These are phyloP conservation scores for Skeletonema costatum DNA, from an alignment of 108 stramenopile genomes.

Conservation along the genomic window DNA sequence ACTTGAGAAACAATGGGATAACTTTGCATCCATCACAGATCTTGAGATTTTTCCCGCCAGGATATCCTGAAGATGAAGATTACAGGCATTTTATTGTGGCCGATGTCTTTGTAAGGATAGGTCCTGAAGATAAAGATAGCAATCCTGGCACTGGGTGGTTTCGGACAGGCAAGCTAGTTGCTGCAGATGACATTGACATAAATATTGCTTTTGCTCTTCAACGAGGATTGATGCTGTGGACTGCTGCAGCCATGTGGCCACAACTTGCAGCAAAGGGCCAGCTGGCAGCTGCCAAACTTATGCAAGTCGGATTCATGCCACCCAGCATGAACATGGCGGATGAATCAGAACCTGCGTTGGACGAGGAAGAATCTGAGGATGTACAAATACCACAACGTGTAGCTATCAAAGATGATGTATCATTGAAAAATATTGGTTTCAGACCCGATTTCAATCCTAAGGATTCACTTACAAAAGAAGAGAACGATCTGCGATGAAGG, in stretches of 20 bases:
- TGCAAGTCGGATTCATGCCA: constrained; percentile 40
- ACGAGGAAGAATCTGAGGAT: constrained; percentile 31
- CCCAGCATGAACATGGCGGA: constrained; percentile 53
- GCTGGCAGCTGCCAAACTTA: constrained; percentile 20
- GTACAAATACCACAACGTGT: not conserved
- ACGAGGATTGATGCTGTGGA: constrained; percentile 51
- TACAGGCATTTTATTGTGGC: constrained; percentile 39
- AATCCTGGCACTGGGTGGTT: constrained; percentile 32
- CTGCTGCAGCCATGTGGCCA: constrained; percentile 48
- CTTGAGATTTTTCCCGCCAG: constrained; percentile 34
- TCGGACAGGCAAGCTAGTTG: constrained; percentile 48
- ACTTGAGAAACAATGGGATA: constrained; percentile 47
- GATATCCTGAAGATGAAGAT: constrained; percentile 44
- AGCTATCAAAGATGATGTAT: constrained; percentile 1
- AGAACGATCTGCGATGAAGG: constrained; percentile 47
- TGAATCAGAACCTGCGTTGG: constrained; percentile 38
- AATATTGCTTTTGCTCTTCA: constrained; percentile 39
- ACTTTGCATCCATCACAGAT: constrained; percentile 47
- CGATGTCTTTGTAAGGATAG: constrained; percentile 40
- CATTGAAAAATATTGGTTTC: constrained; percentile 35
- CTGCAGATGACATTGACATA: constrained; percentile 12
- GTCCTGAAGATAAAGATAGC: constrained; percentile 6
- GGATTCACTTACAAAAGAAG: constrained; percentile 55
- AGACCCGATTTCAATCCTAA: constrained; percentile 50
- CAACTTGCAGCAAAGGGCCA: constrained; percentile 37